Base-by-base conservation (phyloP, 306 rosid species). In the Begonia masoniana region DNA sequence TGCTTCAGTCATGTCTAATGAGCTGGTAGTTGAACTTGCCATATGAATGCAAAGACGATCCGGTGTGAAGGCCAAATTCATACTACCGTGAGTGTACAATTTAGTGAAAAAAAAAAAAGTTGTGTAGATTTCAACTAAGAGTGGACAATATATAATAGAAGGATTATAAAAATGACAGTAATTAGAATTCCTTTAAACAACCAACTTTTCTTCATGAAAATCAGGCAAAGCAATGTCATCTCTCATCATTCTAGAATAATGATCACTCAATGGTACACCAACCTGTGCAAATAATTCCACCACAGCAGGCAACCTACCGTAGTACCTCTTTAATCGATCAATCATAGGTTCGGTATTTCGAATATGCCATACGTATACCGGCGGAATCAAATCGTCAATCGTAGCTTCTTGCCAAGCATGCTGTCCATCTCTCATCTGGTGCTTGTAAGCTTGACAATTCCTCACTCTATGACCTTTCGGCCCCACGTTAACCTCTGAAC, bases 401-500 rank as follows among this genome's bases (percentile, higher is more conserved):
- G 74, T 79, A 43, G 93, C 93, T 60, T 71, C 80, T 59, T 83
- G 84, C 93, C 93, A 83, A 43, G 78, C 87, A 70, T 79, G 93
- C 62, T 83, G 87, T 24, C 93, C 93, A 60, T 79, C 93, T 72
- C 93, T 83, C 87, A 79, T 83, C 64, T 83, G 93, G 67, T 83
- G 87, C 55, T 83, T 83, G 77, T 56, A 77, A 62, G 82, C 93
- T 70, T 72, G 72, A 62, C 87, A 83, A 52, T 83, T 74, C 24
- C 84, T 64, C 13, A 67, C 93, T 65, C 76, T 59, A 56, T 83
- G 87, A 26, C 93, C 93, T 72, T 77, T 83, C 15, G 93, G 84
- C 10, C 87, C 93, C 43, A 83, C 93, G 61, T 79, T 83, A 60
- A 83, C 80, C 74, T 83, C 93, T 45, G 87, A 64, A 65, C 87